Evolutionary conservation across 805 yeast species (phyloP).

Genomic region (Saturnispora kantuleensis): DNA sequence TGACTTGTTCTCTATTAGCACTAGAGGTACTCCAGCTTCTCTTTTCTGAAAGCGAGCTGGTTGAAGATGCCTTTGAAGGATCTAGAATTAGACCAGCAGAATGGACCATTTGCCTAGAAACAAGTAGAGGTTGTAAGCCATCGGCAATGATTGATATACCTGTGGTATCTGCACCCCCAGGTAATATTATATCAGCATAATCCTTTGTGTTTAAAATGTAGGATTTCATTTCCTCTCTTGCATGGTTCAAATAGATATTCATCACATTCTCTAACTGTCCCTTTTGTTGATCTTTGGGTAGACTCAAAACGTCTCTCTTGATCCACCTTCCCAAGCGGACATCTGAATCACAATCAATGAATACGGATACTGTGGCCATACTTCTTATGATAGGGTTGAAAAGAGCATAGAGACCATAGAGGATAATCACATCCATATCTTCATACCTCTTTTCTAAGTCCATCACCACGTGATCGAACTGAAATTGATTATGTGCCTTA

Average conservation of each 20-base stretch:
- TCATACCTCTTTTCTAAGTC: conserved; percentile 4
- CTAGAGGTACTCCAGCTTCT: conserved; percentile 7
- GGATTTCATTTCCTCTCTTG: conserved; percentile 58
- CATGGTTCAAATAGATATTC: conserved; percentile 39
- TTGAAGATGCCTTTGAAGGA: background rate
- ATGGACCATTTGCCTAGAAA: conserved; percentile 3
- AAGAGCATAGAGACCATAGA: conserved; percentile 76
- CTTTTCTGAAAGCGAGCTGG: background rate
- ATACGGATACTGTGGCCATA: conserved; percentile 56
- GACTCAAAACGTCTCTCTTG: conserved; percentile 23
- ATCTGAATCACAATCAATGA: conserved; percentile 79
- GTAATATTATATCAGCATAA: conserved; percentile 64
- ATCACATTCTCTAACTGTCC: conserved; percentile 28
- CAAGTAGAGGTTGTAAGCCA: conserved; percentile 40
- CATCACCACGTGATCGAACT: conserved; percentile 24
- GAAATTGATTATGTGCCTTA: conserved; percentile 32
- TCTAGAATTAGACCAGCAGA: conserved; percentile 7
- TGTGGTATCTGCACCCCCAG: conserved; percentile 53
- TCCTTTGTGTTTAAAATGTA: conserved; percentile 62
- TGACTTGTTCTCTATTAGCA: conserved; percentile 8
- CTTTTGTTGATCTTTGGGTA: conserved; percentile 7
- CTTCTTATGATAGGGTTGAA: conserved; percentile 48
- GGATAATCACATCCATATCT: conserved; percentile 31
- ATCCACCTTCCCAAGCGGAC: conserved; percentile 76
- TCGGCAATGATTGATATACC: conserved; percentile 55